phyloP scores from a whole-genome alignment of 2,329 filamentous ascomycete genomes.

The Xenoacremonium recifei region DNA sequence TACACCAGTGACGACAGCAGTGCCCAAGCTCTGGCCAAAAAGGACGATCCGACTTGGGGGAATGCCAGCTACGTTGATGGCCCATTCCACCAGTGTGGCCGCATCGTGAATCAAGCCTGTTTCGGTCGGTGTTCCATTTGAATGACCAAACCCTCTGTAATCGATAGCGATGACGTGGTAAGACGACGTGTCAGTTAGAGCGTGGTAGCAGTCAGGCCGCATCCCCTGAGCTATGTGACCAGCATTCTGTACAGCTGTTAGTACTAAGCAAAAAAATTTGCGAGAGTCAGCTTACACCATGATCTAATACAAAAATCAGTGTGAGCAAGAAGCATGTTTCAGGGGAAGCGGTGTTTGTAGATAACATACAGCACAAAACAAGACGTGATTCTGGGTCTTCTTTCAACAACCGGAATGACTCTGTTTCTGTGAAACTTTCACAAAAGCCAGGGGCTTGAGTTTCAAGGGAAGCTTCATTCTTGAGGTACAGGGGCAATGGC shows the following conservation, averaged over 20 bases:
- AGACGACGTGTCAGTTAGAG: constrained; percentile 68
- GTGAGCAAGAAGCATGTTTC: neutral
- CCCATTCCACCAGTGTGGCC: constrained; percentile 69
- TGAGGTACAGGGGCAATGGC: constrained; percentile 72
- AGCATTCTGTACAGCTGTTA: constrained; percentile 62
- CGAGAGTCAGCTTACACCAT: constrained; percentile 51
- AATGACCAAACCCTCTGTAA: constrained; percentile 85
- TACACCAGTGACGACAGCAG: constrained; percentile 75
- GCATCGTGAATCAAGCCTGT: constrained; percentile 79
- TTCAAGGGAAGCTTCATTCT: constrained; percentile 64
- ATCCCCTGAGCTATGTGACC: constrained; percentile 79
- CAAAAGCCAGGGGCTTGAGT: constrained; percentile 49
- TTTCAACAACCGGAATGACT: constrained; percentile 60
- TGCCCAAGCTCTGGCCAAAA: constrained; percentile 84
- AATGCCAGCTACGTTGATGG: constrained; percentile 62
- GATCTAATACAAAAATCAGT: constrained; percentile 44
- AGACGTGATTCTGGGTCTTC: constrained; percentile 63
- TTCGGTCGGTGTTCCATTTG: constrained; percentile 78
- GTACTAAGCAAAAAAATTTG: neutral
- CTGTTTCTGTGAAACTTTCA: constrained; percentile 52
- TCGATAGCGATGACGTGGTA: constrained; percentile 87
- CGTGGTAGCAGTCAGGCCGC: constrained; percentile 75
- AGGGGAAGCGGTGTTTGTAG: neutral
- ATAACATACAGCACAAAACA: constrained; percentile 59
- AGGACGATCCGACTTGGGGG: constrained; percentile 72